Conservation (phyloP, 352 stramenopile species). For the Paralagenidium karlingii region DNA sequence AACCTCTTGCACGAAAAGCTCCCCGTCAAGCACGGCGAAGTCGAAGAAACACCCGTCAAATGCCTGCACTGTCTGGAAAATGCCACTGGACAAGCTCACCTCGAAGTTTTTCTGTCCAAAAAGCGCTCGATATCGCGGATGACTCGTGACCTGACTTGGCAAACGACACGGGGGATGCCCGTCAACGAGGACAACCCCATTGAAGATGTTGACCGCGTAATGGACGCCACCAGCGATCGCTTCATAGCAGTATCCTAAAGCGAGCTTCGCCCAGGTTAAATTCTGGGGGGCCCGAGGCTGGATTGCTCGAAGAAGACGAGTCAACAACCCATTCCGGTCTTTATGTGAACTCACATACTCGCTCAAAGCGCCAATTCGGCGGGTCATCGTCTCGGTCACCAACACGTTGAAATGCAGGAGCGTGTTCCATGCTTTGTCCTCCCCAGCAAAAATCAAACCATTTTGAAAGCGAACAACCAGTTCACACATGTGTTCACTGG, state of each 20-base stretch:
- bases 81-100: constrained; percentile 13
- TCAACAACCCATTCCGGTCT: constrained; percentile 6
- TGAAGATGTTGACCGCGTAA: constrained; percentile 41
- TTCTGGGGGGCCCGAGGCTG: constrained; percentile 7
- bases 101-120: constrained; percentile 43
- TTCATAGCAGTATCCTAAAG: constrained; percentile 17
- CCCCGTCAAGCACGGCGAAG: constrained; percentile 11
- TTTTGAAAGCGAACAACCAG: constrained; percentile 31
- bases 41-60: constrained; percentile 19
- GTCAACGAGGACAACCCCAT: constrained; percentile 22
- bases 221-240: constrained; percentile 1
- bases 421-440: not conserved
- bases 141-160: constrained; percentile 14
- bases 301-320: constrained; percentile 12
- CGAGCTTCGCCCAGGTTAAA: constrained; percentile 12
- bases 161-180: constrained; percentile 22
- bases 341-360: constrained; percentile 6
- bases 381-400: constrained; percentile 23
- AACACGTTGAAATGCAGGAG: constrained; percentile 1
- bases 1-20: constrained; percentile 23
- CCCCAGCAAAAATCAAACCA: constrained; percentile 6
- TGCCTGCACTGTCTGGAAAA: constrained; percentile 14
- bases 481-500: constrained; percentile 16
- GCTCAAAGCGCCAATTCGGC: constrained; percentile 5
- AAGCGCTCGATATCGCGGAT: constrained; percentile 16